phyloP scores from a whole-genome alignment of 2,329 filamentous ascomycete genomes.

The Lecanicillium sp. region DNA sequence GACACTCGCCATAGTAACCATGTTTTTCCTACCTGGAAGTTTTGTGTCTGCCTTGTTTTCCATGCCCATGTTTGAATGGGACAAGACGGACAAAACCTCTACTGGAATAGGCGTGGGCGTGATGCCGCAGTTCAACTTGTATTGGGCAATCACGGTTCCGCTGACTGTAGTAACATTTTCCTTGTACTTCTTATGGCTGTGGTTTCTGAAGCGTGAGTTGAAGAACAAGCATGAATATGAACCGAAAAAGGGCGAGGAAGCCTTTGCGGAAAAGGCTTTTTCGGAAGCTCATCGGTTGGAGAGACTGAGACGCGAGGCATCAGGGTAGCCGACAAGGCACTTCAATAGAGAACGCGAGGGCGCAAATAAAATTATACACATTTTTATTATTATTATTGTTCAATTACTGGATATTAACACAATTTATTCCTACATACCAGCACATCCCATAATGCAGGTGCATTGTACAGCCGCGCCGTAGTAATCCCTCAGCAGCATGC shows the following conservation, averaged over 20 bases:
- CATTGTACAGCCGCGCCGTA: no score
- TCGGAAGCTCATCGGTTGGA: conserved; percentile 1
- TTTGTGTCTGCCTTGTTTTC: conserved; percentile 34
- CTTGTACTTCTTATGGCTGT: conserved; percentile 25
- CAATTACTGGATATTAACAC: no score
- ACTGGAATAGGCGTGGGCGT: conserved; percentile 23
- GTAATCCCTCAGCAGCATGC: no score
- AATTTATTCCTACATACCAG: no score
- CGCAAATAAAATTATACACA: no score
- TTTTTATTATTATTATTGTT: no score
- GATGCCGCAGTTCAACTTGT: conserved; percentile 29
- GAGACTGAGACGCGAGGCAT: conserved; percentile 5
- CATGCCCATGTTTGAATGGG: conserved; percentile 25
- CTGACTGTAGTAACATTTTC: conserved; percentile 26
- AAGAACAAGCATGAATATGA: conserved; percentile 7
- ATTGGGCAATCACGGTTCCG: conserved; percentile 31
- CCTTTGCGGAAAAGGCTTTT: background rate
- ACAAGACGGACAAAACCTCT: conserved; percentile 12
- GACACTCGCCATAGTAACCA: conserved; percentile 32
- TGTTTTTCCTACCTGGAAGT: conserved; percentile 33
- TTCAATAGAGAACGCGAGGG: no score
- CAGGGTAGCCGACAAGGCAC: no score
- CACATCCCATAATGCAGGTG: no score
- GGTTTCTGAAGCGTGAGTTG: conserved; percentile 18
- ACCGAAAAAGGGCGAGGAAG: no score